Evolutionary conservation across 2,329 filamentous ascomycete genomes (phyloP).

Genomic region (Aspergillus japonicus): DNA sequence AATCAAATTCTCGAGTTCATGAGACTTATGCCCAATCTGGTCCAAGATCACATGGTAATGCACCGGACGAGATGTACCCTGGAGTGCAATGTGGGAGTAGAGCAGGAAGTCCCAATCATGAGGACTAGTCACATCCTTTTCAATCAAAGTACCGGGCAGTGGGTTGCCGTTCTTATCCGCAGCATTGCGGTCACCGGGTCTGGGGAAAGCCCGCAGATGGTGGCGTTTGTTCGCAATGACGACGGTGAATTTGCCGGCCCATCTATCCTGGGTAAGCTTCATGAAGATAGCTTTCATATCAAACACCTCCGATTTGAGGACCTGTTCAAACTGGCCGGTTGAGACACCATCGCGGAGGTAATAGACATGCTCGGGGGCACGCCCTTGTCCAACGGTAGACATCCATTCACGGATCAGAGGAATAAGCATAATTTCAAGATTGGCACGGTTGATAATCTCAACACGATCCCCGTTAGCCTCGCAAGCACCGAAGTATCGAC

Average conservation of each 20-base stretch:
- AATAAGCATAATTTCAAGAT: slow-evolving; percentile 65
- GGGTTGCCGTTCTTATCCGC: slow-evolving; percentile 78
- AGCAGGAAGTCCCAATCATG: slow-evolving; percentile 87
- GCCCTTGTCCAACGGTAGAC: slow-evolving; percentile 52
- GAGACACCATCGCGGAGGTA: slow-evolving; percentile 93
- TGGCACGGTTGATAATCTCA: slow-evolving; percentile 72
- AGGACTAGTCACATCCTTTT: slow-evolving; percentile 85
- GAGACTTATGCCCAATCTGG: slow-evolving; percentile 66
- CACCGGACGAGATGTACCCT: slow-evolving; percentile 88
- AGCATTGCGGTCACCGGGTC: slow-evolving; percentile 46
- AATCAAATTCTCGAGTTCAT: slow-evolving; percentile 79
- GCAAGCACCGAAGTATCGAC: slow-evolving; percentile 74
- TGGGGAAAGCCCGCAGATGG: slow-evolving; percentile 88
- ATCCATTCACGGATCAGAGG: slow-evolving; percentile 67
- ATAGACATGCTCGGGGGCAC: slow-evolving; percentile 70
- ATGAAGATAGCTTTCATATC: slow-evolving; percentile 65
- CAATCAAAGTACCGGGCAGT: slow-evolving; percentile 81
- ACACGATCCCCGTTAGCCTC: slow-evolving; percentile 80
- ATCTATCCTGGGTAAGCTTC: slow-evolving; percentile 37
- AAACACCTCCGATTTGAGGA: slow-evolving; percentile 73
- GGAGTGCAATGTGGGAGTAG: slow-evolving; percentile 73
- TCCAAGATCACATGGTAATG: slow-evolving; percentile 90
- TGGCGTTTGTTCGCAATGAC: slow-evolving; percentile 91
- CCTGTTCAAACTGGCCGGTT: slow-evolving; percentile 78
- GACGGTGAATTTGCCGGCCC: slow-evolving; percentile 71